Evolutionary conservation across 1,284 basidiomycete species (phyloP).

Genomic region (Papiliotrema fonsecae): DNA sequence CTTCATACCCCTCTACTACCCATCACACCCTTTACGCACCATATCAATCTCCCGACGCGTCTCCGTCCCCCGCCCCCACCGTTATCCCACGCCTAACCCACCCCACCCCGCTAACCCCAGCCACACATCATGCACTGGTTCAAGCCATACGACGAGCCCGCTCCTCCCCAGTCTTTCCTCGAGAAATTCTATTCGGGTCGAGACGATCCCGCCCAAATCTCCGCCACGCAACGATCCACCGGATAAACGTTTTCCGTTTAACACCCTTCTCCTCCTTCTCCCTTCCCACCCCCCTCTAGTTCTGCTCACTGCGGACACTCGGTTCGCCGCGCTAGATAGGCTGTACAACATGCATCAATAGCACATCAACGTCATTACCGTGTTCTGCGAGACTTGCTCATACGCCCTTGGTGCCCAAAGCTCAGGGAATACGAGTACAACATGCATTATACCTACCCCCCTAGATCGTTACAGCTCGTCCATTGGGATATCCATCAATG

Average conservation of each 20-base stretch:
- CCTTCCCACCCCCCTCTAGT: background rate
- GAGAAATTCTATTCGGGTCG: constrained; percentile 48
- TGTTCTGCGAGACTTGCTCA: background rate
- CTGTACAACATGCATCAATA: background rate
- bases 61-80: too few species aligned
- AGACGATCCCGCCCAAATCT: constrained; percentile 38
- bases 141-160: constrained; percentile 43
- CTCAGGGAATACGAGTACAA: background rate
- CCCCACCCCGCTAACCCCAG: too few species aligned
- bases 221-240: constrained; percentile 2
- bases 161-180: constrained; percentile 46
- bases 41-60: too few species aligned
- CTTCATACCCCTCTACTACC: too few species aligned
- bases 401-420: background rate
- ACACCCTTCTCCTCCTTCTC: constrained; percentile 30
- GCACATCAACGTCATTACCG: too few species aligned
- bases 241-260: background rate
- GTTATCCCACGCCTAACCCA: too few species aligned
- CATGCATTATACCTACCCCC: background rate
- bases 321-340: too few species aligned
- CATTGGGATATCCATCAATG: constrained; percentile 30
- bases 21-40: too few species aligned
- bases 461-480: constrained; percentile 1
- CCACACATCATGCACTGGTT: constrained; percentile 49
- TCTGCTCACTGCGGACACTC: too few species aligned